Evolutionary conservation across 805 yeast species (phyloP), one percentile per base, ranked within the genome.

Genomic region (Sugiyamaella floridensis): DNA sequence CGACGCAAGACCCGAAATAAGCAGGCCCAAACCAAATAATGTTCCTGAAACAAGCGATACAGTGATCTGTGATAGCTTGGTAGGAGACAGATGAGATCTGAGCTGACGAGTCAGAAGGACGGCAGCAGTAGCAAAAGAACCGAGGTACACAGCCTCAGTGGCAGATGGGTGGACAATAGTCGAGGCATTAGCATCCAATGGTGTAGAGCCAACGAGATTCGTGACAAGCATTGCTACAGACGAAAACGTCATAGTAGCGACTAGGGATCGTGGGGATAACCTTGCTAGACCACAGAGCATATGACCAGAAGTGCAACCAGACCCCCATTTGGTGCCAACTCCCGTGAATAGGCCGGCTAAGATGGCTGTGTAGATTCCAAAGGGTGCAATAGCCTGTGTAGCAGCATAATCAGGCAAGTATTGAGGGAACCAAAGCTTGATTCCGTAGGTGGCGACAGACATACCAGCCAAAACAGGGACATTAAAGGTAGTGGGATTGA

Each of bases 261-360:
- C 71, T 12, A 77, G 49, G 15, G 79, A 74, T 55, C 82, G 64
- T 51, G 64, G 48, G 45, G 80, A 65, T 4, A 75, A 57, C 46
- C 81, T 65, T 9, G 80, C 72, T n/a, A 78, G 49, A 0, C 82
- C 82, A 16, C 69, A 66, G 5, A 78, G 63, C 79, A 78, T 75
- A 57, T 78, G 82, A 2, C 82, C 82, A 0, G 81, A 76, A 1
- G 82, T 78, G 52, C 82, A 78, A 1, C 82, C 82, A 29, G 70
- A 64, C 0, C 78, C 81, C 32, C 67, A 60, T 34, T 69, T 69
- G 0, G 82, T 73, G 0, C 82, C 82, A 1, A 73, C 18, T 0
- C 82, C 82, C 2, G 72, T 77, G 1, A 77, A 57, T 0, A 70
- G 51, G 0, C 82, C 81, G 1, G 77, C 70, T 9, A 58, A 42